Conservation (phyloP, 129 eudicot species). For the Escallonia herrerae region DNA sequence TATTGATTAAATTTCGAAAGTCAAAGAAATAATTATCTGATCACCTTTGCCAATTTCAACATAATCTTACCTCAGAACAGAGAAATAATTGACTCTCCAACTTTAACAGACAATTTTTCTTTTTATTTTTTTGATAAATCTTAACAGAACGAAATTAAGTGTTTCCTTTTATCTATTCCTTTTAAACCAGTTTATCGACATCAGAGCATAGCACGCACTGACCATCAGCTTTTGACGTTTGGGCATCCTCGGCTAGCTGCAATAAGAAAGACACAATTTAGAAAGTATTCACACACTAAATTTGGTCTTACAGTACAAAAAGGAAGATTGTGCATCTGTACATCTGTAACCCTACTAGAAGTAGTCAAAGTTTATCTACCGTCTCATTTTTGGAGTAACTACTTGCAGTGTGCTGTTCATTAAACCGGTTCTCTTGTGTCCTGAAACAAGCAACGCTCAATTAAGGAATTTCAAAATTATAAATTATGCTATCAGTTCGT, state of each 20-base stretch:
- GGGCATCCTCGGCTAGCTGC: conserved; percentile 47
- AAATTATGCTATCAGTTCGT: neutral
- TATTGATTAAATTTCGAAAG: no score
- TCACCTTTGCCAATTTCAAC: no score
- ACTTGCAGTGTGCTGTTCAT: conserved; percentile 27
- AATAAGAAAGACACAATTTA: conserved; percentile 5
- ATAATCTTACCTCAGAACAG: no score
- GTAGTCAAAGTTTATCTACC: conserved; percentile 25
- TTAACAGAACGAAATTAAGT: no score
- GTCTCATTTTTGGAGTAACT: conserved; percentile 26
- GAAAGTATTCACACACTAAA: neutral
- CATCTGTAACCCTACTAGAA: neutral
- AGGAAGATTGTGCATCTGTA: neutral
- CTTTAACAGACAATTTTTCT: no score
- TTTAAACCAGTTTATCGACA: no score
- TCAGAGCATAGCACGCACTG: conserved; percentile 11
- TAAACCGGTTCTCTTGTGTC: conserved; percentile 38
- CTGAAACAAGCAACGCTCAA: conserved; percentile 19
- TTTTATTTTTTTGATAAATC: no score
- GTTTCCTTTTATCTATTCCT: no score
- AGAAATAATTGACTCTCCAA: no score
- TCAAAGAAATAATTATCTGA: no score
- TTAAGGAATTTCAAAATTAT: neutral
- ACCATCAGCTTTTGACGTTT: conserved; percentile 55
- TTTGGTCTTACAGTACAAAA: neutral